These are phyloP conservation scores for Cerioporus squamosus DNA, from an alignment of 1,284 basidiomycete species.

Conservation along the genomic window DNA sequence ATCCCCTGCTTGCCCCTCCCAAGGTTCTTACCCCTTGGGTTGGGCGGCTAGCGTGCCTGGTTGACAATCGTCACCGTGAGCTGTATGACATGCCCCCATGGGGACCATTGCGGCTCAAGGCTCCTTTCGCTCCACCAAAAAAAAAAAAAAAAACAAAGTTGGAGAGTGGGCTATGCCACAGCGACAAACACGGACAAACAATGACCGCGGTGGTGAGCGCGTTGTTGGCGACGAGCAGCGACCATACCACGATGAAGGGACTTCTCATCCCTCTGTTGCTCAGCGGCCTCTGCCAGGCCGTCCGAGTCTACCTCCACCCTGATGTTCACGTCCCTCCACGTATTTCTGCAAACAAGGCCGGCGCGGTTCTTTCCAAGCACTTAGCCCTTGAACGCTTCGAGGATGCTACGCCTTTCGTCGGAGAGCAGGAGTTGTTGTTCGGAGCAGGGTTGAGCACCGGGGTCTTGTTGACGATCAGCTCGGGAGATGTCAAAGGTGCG, in stretches of 20 bases:
- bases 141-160: too few species aligned
- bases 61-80: too few species aligned
- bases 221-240: conserved; percentile 6
- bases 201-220: conserved; percentile 12
- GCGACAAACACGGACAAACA: conserved; percentile 18
- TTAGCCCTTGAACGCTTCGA: conserved; percentile 73
- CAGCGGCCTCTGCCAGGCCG: conserved; percentile 42
- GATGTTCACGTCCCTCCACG: conserved; percentile 37
- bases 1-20: too few species aligned
- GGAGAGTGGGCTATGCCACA: too few species aligned
- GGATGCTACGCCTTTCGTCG: conserved; percentile 31
- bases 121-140: too few species aligned
- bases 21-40: too few species aligned
- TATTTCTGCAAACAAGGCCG: conserved; percentile 58
- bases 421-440: conserved; percentile 52
- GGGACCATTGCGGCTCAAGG: too few species aligned
- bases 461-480: conserved; percentile 60
- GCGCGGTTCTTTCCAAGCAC: conserved; percentile 64
- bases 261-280: conserved; percentile 33
- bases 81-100: too few species aligned
- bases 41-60: too few species aligned
- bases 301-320: conserved; percentile 56
- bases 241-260: conserved; percentile 33
- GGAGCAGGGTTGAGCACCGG: conserved; percentile 56
- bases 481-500: conserved; percentile 61